phyloP scores from a whole-genome alignment of 2,329 filamentous ascomycete genomes.

The Falciphora oryzae region DNA sequence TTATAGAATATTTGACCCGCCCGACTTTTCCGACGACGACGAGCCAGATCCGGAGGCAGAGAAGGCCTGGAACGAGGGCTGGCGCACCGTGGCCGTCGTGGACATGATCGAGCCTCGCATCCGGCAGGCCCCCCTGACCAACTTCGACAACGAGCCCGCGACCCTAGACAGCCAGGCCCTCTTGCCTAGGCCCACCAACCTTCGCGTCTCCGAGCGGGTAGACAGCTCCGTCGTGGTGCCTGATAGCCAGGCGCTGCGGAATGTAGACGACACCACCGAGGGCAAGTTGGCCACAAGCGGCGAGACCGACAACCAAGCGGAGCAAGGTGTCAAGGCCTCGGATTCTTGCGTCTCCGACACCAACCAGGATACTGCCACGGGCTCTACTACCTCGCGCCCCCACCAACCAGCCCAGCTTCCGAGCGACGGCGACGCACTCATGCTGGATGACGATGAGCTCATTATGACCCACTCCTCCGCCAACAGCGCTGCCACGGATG shows the following conservation, averaged over 20 bases:
- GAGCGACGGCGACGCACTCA: neutral
- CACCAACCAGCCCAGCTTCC: neutral
- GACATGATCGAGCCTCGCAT: constrained; percentile 66
- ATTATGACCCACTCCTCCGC: too few species aligned
- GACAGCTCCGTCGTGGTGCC: constrained; percentile 17
- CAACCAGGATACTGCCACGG: neutral
- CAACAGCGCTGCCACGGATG: neutral
- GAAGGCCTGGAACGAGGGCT: constrained; percentile 57
- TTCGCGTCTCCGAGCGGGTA: constrained; percentile 9
- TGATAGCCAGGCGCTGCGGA: constrained; percentile 25
- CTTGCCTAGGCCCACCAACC: neutral
- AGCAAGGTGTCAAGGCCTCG: neutral
- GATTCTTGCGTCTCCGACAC: neutral
- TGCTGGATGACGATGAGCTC: neutral
- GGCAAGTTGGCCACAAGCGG: constrained; percentile 11
- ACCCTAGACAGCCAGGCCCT: constrained; percentile 10
- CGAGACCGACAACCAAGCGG: neutral
- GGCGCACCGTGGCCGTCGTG: constrained; percentile 51
- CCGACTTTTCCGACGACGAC: constrained; percentile 53
- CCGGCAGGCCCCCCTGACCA: constrained; percentile 36
- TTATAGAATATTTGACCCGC: constrained; percentile 74
- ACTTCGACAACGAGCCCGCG: neutral
- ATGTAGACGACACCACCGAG: neutral
- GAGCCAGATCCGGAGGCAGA: constrained; percentile 40
- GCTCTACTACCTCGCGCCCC: neutral